Percentiles rank a stretch among this genome's conserved stretches.
These are phyloP conservation scores for Debaryomycetaceae sp. DNA, from an alignment of 1,139 yeast genomes.

Conservation along the genomic window DNA sequence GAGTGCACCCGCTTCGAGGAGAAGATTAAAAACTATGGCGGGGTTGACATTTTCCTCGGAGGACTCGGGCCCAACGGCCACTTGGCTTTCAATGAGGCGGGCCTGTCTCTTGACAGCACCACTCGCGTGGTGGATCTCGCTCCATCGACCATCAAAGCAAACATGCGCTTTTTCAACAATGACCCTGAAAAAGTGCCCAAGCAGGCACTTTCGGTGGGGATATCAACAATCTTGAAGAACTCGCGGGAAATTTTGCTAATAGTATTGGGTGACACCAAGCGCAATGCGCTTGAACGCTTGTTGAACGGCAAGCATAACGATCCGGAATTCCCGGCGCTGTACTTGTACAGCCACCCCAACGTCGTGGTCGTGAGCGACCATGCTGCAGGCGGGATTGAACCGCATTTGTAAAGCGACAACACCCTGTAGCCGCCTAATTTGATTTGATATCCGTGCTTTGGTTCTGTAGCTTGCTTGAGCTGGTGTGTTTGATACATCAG, in stretches of 20 bases:
- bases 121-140: slow-evolving; percentile 44
- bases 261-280: slow-evolving; percentile 36
- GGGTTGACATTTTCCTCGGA: slow-evolving; percentile 47
- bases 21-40: slow-evolving; percentile 38
- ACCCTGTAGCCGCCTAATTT: too few relatives aligned
- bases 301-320: slow-evolving; percentile 25
- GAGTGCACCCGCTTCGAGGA: slow-evolving; percentile 45
- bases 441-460: too few relatives aligned
- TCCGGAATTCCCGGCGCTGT: slow-evolving; percentile 33
- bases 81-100: slow-evolving; percentile 54
- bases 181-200: slow-evolving; percentile 41
- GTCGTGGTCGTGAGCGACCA: slow-evolving; percentile 37
- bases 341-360: slow-evolving; percentile 35
- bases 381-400: slow-evolving; percentile 28
- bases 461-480: background rate
- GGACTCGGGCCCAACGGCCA: slow-evolving; percentile 61
- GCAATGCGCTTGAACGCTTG: slow-evolving; percentile 34
- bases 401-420: slow-evolving; percentile 15
- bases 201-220: slow-evolving; percentile 48
- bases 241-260: slow-evolving; percentile 42
- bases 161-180: slow-evolving; percentile 43
- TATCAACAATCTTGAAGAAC: slow-evolving; percentile 49
- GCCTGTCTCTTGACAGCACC: slow-evolving; percentile 34
- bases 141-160: slow-evolving; percentile 44
- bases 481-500: background rate